Evolutionary conservation across 2,329 filamentous ascomycete genomes (phyloP), one percentile per base, ranked within the genome.

Genomic region (Fusarium begoniae): DNA sequence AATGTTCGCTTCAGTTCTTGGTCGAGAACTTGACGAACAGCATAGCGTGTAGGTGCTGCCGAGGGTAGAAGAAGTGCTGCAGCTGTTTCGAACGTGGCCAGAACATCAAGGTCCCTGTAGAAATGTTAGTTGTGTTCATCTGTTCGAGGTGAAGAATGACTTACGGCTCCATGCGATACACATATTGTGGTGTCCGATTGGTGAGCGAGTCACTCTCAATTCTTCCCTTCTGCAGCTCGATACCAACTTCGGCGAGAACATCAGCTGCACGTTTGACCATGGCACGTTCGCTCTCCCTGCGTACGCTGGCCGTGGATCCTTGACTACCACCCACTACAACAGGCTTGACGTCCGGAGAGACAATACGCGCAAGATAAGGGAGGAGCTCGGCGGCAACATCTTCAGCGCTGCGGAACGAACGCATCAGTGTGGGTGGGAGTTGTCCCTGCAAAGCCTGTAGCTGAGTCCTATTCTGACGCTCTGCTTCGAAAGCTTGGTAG

Each of bases 151-250:
- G 58, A 44, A 40, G 13, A 45, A 24, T 44, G 26, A 91, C 92
- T 87, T 85, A 95, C 88, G 96, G 96, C 79, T 98, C 96, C 94
- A 99, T 95, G 60, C 96, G 91, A 82, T 97, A 98, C 14, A 97
- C 92, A 88, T 91, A 98, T 75, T 90, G 87, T 24, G 87, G 84
- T n/a, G 89, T 91, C 40, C 90, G 88, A 63, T 87, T 86, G 26
- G 84, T 85, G 10, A 87, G 81, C 13, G 88, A 88, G 41, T 93
- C 92, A 18, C 87, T 87, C 78, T 97, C 95, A 48, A 98, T 89
- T 77, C 92, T 91, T 18, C 93, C 92, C 79, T 91, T 92, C 74
- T 97, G 93, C 80, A 98, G 92, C 5, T 89, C 88, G 22, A 98
- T 90, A 22, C 95, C 93, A 20, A 96, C 88, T 24, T 94, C 94